phyloP scores from a whole-genome alignment of 345 rosid genomes.

The Diplotaxis tenuifolia region DNA sequence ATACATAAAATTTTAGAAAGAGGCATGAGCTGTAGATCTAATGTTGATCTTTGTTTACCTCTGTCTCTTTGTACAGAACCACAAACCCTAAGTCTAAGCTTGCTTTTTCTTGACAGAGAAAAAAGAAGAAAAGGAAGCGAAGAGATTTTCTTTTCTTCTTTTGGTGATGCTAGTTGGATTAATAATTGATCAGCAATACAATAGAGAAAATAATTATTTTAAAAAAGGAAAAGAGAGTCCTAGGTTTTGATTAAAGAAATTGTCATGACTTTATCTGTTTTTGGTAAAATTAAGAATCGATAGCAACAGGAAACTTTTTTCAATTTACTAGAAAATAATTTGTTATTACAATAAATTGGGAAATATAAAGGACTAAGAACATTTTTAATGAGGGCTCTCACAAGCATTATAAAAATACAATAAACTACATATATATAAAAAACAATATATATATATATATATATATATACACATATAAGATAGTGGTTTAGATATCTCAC shows the following conservation, averaged over 20 bases:
- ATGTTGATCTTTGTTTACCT: conserved; percentile 21
- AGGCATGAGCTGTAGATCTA: conserved; percentile 18
- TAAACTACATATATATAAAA: not conserved
- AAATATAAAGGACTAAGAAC: not conserved
- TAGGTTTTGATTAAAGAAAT: conserved; percentile 18
- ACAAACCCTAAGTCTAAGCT: conserved; percentile 35
- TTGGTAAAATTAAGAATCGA: conserved; percentile 37
- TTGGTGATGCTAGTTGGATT: conserved; percentile 29
- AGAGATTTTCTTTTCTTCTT: conserved; percentile 7
- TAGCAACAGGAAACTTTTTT: not conserved
- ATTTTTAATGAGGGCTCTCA: not conserved
- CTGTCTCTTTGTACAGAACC: conserved; percentile 27
- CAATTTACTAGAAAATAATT: not conserved
- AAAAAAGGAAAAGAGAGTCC: not conserved
- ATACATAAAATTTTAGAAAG: not conserved
- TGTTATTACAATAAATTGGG: not conserved
- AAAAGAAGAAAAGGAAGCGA: not conserved
- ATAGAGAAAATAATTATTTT: not conserved
- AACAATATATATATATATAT: too few species aligned
- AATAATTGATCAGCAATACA: conserved; percentile 11
- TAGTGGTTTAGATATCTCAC: too few species aligned
- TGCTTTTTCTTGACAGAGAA: conserved; percentile 8
- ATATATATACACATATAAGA: too few species aligned
- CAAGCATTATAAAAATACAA: not conserved
- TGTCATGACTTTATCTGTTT: conserved; percentile 29